Evolutionary conservation across 805 yeast genomes (phyloP).

Genomic region (Pichia insulana): DNA sequence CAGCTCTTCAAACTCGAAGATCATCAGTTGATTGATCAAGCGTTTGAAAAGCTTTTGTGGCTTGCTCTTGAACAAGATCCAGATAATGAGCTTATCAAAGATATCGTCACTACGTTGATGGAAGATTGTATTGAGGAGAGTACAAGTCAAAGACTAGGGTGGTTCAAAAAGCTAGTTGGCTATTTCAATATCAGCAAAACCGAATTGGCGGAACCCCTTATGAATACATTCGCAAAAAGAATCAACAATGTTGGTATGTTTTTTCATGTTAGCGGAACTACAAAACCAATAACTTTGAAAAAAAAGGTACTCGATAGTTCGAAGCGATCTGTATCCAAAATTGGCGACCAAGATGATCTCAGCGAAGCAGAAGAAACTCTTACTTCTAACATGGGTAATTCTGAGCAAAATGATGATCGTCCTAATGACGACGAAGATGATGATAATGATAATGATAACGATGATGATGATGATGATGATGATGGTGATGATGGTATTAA

Average conservation of each 20-base stretch:
- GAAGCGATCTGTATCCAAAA: no score
- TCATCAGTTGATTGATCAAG: constrained; percentile 13
- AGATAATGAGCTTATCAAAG: constrained; percentile 13
- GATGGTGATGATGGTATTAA: constrained; percentile 9
- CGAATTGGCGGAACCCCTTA: constrained; percentile 17
- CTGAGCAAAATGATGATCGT: not conserved
- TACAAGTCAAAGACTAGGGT: constrained; percentile 15
- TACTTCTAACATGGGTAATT: no score
- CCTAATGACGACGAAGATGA: not conserved
- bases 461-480: constrained; percentile 14
- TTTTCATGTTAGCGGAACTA: constrained; percentile 13
- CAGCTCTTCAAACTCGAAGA: constrained; percentile 23
- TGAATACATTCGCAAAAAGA: constrained; percentile 20
- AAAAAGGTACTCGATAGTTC: not conserved
- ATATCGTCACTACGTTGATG: constrained; percentile 18
- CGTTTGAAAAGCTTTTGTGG: constrained; percentile 23
- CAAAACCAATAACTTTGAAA: not conserved
- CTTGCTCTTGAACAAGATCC: constrained; percentile 25
- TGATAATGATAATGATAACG: constrained; percentile 13
- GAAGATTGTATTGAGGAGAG: constrained; percentile 13
- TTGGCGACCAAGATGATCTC: no score
- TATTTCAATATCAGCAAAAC: constrained; percentile 21
- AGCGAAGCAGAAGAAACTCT: no score
- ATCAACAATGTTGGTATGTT: constrained; percentile 27
- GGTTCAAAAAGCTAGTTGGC: constrained; percentile 24